Conservation (phyloP, 1,139 yeast genomes). For the Kodamaea derodonti region DNA sequence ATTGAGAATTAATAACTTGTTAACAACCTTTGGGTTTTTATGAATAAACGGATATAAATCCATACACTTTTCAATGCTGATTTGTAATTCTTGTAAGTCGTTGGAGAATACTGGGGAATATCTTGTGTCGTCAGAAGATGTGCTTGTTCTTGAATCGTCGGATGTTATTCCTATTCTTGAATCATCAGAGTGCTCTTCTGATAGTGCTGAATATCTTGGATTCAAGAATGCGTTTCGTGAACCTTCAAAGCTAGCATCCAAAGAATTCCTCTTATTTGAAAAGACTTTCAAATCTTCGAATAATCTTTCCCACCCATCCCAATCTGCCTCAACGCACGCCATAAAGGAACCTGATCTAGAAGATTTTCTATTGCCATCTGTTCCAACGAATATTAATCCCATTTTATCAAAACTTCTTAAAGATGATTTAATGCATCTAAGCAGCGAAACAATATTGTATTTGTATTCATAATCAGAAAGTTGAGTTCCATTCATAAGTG, state of each 20-base stretch:
- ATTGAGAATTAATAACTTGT: conserved; percentile 26
- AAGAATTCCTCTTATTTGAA: conserved; percentile 13
- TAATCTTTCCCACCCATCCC: conserved; percentile 58
- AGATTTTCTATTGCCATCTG: conserved; percentile 34
- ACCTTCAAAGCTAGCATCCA: too few species aligned
- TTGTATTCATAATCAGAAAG: conserved; percentile 33
- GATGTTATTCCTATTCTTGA: too few species aligned
- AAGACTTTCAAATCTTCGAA: conserved; percentile 39
- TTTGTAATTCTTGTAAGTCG: conserved; percentile 22
- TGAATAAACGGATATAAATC: conserved; percentile 30
- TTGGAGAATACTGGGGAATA: conserved; percentile 8
- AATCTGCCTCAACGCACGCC: conserved; percentile 48
- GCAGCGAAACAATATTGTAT: conserved; percentile 19
- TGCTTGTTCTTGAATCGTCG: too few species aligned
- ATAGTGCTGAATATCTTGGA: too few species aligned
- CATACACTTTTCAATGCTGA: conserved; percentile 28
- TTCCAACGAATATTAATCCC: conserved; percentile 54
- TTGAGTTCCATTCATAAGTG: conserved; percentile 32
- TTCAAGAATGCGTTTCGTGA: too few species aligned
- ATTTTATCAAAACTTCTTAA: conserved; percentile 46
- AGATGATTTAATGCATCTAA: conserved; percentile 24
- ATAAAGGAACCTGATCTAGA: conserved; percentile 46
- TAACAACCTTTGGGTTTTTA: conserved; percentile 16
- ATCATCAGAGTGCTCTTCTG: too few species aligned
- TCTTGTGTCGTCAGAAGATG: too few species aligned